Percentiles rank a stretch among this genome's conserved stretches.
Conservation (phyloP, 148 eudicot species). For the Amaranthus palmeri region DNA sequence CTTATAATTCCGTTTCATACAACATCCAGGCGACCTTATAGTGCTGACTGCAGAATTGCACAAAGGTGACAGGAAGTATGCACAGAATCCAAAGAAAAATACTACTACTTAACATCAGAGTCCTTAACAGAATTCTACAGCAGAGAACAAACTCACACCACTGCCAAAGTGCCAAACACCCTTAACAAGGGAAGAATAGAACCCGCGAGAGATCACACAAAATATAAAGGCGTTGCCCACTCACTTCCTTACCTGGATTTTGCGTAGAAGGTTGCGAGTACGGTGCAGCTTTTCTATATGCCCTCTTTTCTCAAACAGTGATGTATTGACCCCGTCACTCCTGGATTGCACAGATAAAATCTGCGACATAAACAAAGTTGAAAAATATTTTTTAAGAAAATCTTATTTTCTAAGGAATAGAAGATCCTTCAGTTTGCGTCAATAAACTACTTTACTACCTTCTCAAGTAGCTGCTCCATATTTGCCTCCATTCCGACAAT, state of each 20-base stretch:
- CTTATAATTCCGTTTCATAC: neutral
- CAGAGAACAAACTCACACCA: neutral
- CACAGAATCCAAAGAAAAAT: neutral
- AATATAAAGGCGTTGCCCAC: neutral
- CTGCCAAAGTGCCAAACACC: neutral
- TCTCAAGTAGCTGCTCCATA: conserved; percentile 95
- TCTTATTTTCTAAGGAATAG: neutral
- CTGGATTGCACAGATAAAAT: conserved; percentile 91
- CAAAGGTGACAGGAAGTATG: neutral
- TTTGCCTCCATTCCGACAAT: conserved; percentile 96
- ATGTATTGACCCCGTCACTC: conserved; percentile 95
- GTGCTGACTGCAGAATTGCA: neutral
- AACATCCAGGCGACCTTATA: neutral
- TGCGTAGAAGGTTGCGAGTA: conserved; percentile 89
- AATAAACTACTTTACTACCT: conserved; percentile 45
- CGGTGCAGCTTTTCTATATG: conserved; percentile 96
- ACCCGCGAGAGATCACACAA: neutral
- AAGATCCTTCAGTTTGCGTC: neutral
- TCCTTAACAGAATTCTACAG: neutral
- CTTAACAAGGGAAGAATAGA: neutral
- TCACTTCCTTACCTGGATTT: conserved; percentile 76
- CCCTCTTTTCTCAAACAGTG: conserved; percentile 89
- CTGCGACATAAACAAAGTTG: conserved; percentile 39
- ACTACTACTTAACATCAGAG: neutral
- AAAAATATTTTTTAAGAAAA: conserved; percentile 6